Evolutionary conservation across 345 rosid genomes (phyloP).

Genomic region (Conringia planisiliqua): DNA sequence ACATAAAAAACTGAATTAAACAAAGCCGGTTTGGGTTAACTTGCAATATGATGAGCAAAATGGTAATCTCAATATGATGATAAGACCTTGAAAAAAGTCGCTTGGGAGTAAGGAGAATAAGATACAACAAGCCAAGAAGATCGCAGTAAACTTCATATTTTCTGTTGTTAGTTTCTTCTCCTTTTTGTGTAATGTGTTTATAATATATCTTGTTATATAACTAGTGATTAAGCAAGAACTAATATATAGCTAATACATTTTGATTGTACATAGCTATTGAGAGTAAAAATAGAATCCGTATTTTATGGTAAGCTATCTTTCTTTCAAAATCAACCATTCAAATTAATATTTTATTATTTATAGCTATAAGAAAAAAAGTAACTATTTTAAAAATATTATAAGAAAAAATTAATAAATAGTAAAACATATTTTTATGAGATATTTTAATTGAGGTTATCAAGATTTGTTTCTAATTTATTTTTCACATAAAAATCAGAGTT

Average conservation of each 20-base stretch:
- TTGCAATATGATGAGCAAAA: neutral
- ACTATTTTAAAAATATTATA: neutral
- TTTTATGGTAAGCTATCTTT: neutral
- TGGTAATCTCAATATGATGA: neutral
- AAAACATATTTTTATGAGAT: too few species aligned
- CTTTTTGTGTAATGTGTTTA: neutral
- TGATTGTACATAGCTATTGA: neutral
- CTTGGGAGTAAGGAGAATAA: slow-evolving; percentile 17
- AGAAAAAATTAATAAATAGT: neutral
- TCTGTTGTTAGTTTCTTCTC: neutral
- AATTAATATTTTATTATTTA: neutral
- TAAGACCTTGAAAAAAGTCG: slow-evolving; percentile 24
- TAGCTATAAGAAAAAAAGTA: neutral
- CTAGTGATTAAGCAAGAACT: neutral
- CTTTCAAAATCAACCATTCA: neutral
- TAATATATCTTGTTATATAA: neutral
- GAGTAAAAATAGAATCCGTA: neutral
- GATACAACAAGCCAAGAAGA: slow-evolving; percentile 20
- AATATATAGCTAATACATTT: neutral
- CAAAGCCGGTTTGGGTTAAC: neutral
- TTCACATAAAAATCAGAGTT: too few species aligned
- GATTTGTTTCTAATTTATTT: too few species aligned
- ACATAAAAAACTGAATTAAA: neutral
- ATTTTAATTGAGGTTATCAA: too few species aligned
- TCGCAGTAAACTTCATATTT: slow-evolving; percentile 25